Evolutionary conservation across 2,329 filamentous ascomycete species (phyloP).

Genomic region (Pestalotiopsis sp.): DNA sequence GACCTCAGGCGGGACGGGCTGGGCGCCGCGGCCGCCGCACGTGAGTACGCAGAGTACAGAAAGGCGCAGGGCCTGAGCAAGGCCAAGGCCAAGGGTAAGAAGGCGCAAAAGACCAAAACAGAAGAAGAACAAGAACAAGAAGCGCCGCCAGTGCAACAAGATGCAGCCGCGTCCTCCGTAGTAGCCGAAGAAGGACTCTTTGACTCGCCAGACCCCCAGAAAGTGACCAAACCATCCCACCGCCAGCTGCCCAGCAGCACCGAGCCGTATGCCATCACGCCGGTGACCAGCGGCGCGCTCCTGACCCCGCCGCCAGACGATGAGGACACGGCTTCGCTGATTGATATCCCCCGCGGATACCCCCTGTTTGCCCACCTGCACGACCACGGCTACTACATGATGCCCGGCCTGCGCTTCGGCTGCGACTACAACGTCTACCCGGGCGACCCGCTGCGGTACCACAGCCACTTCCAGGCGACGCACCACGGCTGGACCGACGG

Average conservation of each 20-base stretch:
- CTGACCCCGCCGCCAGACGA: conserved; percentile 20
- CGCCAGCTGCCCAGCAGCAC: neutral
- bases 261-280: conserved; percentile 34
- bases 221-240: conserved; percentile 19
- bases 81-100: conserved; percentile 20
- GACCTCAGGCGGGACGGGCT: conserved; percentile 50
- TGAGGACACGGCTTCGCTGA: conserved; percentile 10
- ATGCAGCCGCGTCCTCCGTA: conserved; percentile 19
- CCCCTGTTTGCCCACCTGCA: conserved; percentile 83
- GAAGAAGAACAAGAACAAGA: conserved; percentile 54
- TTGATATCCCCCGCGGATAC: conserved; percentile 56
- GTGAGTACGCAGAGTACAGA: conserved; percentile 14
- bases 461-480: conserved; percentile 91
- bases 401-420: conserved; percentile 90
- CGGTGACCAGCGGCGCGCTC: conserved; percentile 39
- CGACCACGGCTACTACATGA: conserved; percentile 79
- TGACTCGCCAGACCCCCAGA: conserved; percentile 6
- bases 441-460: conserved; percentile 90
- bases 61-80: conserved; percentile 20
- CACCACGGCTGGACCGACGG: conserved; percentile 86
- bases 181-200: conserved; percentile 6
- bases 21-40: conserved; percentile 44
- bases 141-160: conserved; percentile 27
- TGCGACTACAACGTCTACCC: conserved; percentile 95
- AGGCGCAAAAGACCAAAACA: conserved; percentile 20